Evolutionary conservation across 2,329 filamentous ascomycete species (phyloP), one percentile per base, ranked within the genome.

Genomic region (Colletotrichum noveboracense): DNA sequence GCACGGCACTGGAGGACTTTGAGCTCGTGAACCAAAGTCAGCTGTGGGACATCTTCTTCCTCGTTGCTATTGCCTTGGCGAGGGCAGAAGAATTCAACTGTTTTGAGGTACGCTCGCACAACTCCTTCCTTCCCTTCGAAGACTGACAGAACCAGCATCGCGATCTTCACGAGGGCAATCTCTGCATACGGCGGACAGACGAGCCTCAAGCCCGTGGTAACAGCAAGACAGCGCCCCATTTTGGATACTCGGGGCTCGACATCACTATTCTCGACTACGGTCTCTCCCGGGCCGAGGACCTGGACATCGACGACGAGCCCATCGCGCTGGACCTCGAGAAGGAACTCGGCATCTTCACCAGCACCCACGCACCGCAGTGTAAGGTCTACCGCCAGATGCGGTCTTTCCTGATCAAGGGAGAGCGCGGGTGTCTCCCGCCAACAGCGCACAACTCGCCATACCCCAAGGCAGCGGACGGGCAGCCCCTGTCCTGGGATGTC

Each of bases 201-300:
- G 78, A 85, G 4, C 79, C 86, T 1, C 79, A 79, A 10, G 79
- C 83, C 3, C 82, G 81, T 38, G 81, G 82, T 6, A 77, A 81
- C 5, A 78, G 82, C 58, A 79, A 79, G 16, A 80, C 82, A 5
- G 77, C 69, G 0, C 83, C 85, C 4, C 84, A 86, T 66, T 92
- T 92, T 81, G 91, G 91, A 32, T 89, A 87, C 78, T 93, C 91
- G 0, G 91, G 91, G 2, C 84, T 93, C 6, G 90, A 93, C 71
- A 89, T 93, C 62, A 93, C 92, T 1, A 91, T 93, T 55, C 85
- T 93, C 7, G 92, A 93, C 82, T 93, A 93, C 77, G 92, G 91
- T 1, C 86, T 93, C 16, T 93, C 92, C 2, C 87, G 92, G 21
- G 91, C 91, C 4, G 88, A 88, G 34, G 84, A 89, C 66, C 77